Evolutionary conservation across 306 rosid genomes (phyloP).

Genomic region (Dryas drummondii): DNA sequence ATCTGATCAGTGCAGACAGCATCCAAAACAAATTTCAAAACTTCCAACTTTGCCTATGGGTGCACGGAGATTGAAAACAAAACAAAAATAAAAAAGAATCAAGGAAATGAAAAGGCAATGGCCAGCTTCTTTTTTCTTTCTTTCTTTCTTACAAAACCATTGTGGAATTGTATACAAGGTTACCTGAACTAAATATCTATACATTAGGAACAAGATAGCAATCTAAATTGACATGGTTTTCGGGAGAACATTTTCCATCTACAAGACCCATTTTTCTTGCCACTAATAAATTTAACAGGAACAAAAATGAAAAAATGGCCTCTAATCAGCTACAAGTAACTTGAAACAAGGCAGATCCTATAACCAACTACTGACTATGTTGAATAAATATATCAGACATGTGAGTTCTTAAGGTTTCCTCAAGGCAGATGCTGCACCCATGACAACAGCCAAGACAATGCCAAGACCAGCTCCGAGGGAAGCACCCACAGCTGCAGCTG

Average conservation of each 20-base stretch:
- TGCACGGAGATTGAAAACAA: too few relatives aligned
- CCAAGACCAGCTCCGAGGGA: conserved; percentile 93
- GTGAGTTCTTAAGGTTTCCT: conserved; percentile 66
- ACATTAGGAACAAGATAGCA: neutral
- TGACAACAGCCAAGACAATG: conserved; percentile 78
- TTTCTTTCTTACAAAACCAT: too few relatives aligned
- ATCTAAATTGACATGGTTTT: neutral
- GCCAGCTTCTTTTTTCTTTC: too few relatives aligned
- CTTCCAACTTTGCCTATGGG: too few relatives aligned
- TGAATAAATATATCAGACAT: neutral
- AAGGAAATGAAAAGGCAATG: too few relatives aligned
- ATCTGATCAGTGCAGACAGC: neutral
- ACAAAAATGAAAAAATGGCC: conserved; percentile 30
- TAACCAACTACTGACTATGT: neutral
- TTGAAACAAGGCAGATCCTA: neutral
- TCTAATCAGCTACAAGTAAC: neutral
- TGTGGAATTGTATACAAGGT: neutral
- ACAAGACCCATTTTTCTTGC: neutral
- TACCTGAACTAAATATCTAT: neutral
- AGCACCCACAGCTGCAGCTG: conserved; percentile 90
- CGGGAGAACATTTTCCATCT: neutral
- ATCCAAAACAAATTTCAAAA: neutral
- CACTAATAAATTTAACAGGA: neutral
- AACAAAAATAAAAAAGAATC: too few relatives aligned
- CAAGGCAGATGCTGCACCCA: conserved; percentile 99